These are phyloP conservation scores for Backusella westeae DNA, from an alignment of 192 early-diverging fungal genomes.

Conservation along the genomic window DNA sequence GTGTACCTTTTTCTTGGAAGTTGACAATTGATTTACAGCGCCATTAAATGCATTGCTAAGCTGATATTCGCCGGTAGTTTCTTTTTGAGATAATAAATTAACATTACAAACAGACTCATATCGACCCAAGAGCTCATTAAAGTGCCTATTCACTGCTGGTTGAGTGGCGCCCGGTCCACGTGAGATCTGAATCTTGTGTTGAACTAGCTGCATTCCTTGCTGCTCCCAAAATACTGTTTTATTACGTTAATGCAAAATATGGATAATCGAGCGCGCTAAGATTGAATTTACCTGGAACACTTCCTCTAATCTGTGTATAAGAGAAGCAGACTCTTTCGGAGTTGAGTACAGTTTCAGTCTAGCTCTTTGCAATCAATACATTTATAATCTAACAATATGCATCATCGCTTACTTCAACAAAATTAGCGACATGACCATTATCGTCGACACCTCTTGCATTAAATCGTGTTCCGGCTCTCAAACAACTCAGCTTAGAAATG, in stretches of 20 bases:
- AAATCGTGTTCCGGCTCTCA: slow-evolving; percentile 86
- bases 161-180: slow-evolving; percentile 78
- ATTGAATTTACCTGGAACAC: slow-evolving; percentile 60
- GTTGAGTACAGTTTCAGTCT: slow-evolving; percentile 84
- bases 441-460: slow-evolving; percentile 96
- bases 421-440: slow-evolving; percentile 96
- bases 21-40: slow-evolving; percentile 45
- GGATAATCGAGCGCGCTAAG: not conserved
- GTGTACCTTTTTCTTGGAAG: slow-evolving; percentile 44
- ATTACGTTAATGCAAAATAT: not conserved
- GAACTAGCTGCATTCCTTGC: slow-evolving; percentile 76
- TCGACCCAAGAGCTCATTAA: slow-evolving; percentile 66
- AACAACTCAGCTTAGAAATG: slow-evolving; percentile 77
- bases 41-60: slow-evolving; percentile 67
- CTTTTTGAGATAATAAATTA: slow-evolving; percentile 74
- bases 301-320: slow-evolving; percentile 85
- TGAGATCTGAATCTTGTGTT: slow-evolving; percentile 84
- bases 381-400: not conserved
- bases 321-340: slow-evolving; percentile 58
- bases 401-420: slow-evolving; percentile 71
- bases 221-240: slow-evolving; percentile 94
- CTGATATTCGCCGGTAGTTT: slow-evolving; percentile 62
- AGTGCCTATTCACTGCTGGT: slow-evolving; percentile 78
- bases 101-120: slow-evolving; percentile 78
- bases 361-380: slow-evolving; percentile 6